Evolutionary conservation across 495 filamentous ascomycete genomes (phyloP).

Genomic region (Podospora tetraspora): DNA sequence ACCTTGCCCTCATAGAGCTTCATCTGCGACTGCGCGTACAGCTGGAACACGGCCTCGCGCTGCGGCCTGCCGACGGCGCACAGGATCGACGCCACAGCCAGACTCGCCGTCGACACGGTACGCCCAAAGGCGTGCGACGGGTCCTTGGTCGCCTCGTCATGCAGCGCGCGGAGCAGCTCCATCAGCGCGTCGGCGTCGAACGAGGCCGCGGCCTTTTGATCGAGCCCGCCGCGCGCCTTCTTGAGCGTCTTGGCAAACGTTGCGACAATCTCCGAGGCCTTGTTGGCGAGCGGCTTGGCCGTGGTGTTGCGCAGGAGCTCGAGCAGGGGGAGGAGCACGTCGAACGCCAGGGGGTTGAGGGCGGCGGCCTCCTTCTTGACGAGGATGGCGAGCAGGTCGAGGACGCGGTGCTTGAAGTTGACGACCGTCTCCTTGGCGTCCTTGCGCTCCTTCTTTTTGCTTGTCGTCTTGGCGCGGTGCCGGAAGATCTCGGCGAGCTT

Average conservation of each 20-base stretch:
- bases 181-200: constrained; percentile 38
- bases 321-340: constrained; percentile 58
- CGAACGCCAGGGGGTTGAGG: constrained; percentile 56
- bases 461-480: constrained; percentile 52
- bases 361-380: constrained; percentile 69
- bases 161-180: constrained; percentile 60
- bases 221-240: constrained; percentile 37
- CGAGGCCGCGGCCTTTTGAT: constrained; percentile 23
- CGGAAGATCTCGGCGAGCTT: constrained; percentile 78
- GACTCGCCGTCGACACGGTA: constrained; percentile 45
- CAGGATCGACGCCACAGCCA: constrained; percentile 44
- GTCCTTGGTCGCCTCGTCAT: constrained; percentile 64
- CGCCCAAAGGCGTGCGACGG: constrained; percentile 43
- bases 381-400: constrained; percentile 83
- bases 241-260: constrained; percentile 67
- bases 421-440: constrained; percentile 84
- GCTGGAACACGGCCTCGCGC: constrained; percentile 24
- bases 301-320: constrained; percentile 48
- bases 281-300: constrained; percentile 66
- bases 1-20: constrained; percentile 39
- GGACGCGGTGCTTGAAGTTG: constrained; percentile 89
- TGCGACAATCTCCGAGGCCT: constrained; percentile 61
- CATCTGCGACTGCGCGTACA: constrained; percentile 44
- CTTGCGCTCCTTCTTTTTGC: constrained; percentile 73
- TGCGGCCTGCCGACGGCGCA: constrained; percentile 29